Evolutionary conservation across 441 rosid genomes (phyloP), one percentile per base, ranked within the genome.

Genomic region (Dalechampia spathulata): DNA sequence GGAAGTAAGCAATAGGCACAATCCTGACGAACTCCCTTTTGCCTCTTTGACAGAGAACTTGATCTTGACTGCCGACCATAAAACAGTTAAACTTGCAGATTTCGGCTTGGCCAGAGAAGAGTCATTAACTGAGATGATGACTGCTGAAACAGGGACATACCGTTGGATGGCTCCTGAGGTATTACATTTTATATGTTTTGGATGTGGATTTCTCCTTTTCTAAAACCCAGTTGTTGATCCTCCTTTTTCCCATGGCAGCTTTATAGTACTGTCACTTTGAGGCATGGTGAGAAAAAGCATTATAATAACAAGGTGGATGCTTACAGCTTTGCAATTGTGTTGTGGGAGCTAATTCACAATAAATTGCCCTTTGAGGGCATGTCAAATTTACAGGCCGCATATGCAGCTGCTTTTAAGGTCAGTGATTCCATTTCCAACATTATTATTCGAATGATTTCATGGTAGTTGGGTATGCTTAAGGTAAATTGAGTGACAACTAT

Each of bases 91-190:
- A 70, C 89, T 91, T 14, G 98, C 85, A 3, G 98, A 86, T 81
- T 91, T 91, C 42, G 98, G 98, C 67, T 83, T 91, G 64, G 98
- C 98, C 20, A 84, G 98, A 62, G 98, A 91, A 84, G 98, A 91
- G 77, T 85, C 96, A 6, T 64, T 91, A 57, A 91, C 95, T 0
- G 98, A 86, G 75, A 91, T 91, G 98, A 91, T 91, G 98, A 91
- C 98, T 32, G 96, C 98, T 58, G 96, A 91, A 73, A 86, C 96
- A 91, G n/a, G n/a, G n/a, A n/a, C n/a, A n/a, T n/a, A n/a, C n/a
- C n/a, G n/a, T n/a, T n/a, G n/a, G n/a, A n/a, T 91, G 98, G 98
- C 98, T 54, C 96, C 98, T 0, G 98, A 91, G 92, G 98, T 88
- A 63, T 46, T 49, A 41, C 9, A 49, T 44, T 53, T 40, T 2